These are phyloP conservation scores for Phaeophleospora eucalypticola DNA, from an alignment of 2,329 filamentous ascomycete species.

Conservation along the genomic window DNA sequence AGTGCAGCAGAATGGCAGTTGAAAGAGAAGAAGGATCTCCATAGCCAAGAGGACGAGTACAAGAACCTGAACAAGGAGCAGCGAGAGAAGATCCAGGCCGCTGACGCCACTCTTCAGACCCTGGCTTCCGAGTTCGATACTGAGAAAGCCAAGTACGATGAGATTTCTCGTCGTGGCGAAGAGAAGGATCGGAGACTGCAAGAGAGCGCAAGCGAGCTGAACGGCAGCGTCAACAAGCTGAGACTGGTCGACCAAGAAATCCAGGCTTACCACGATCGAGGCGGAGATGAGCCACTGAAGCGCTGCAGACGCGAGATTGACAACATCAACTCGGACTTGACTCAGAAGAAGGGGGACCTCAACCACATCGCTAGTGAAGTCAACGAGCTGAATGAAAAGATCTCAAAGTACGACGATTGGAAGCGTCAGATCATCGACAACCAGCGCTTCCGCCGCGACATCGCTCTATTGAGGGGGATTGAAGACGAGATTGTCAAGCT, in stretches of 20 bases:
- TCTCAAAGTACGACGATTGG: conserved; percentile 74
- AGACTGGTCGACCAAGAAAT: conserved; percentile 73
- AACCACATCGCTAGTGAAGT: conserved; percentile 62
- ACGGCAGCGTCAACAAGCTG: conserved; percentile 72
- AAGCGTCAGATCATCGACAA: conserved; percentile 89
- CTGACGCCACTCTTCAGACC: conserved; percentile 69
- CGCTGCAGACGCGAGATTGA: conserved; percentile 67
- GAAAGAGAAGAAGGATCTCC: conserved; percentile 72
- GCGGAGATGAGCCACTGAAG: conserved; percentile 67
- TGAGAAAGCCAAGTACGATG: conserved; percentile 71
- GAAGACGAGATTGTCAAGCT: conserved; percentile 68
- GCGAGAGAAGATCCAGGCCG: conserved; percentile 62
- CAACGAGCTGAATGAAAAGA: conserved; percentile 72
- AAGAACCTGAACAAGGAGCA: conserved; percentile 65
- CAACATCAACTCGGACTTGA: conserved; percentile 62
- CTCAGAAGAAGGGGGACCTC: conserved; percentile 64
- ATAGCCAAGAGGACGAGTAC: conserved; percentile 67
- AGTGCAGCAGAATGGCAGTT: conserved; percentile 67
- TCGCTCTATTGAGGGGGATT: conserved; percentile 64
- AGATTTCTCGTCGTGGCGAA: conserved; percentile 67
- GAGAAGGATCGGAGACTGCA: conserved; percentile 68
- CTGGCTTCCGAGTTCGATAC: conserved; percentile 72
- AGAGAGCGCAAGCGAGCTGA: conserved; percentile 66
- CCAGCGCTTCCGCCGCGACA: conserved; percentile 74
- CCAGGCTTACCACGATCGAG: conserved; percentile 69